Base-by-base conservation (phyloP, 1,284 basidiomycete species). In the Psilocybe mexicana region DNA sequence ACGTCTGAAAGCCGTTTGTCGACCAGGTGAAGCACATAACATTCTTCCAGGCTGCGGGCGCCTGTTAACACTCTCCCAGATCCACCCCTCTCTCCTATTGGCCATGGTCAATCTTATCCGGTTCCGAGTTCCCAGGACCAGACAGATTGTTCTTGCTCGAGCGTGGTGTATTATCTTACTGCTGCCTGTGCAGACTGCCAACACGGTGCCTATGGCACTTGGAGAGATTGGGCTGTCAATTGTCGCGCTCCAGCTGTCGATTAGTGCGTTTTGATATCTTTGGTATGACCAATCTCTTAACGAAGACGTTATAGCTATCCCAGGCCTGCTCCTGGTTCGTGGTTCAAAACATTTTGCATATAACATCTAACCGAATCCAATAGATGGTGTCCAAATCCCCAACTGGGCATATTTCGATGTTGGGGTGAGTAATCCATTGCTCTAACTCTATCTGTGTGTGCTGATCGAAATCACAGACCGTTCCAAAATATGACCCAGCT, bases 161-260 rank as follows among this genome's bases (percentile, higher is more conserved):
- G 55, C 24, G 61, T 60, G 12, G 50, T 68, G 23, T 70, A 70
- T 43, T 61, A 65, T n/a, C 59, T 67, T 6, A 58, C 63, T 14
- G 64, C 68, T 43, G 65, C 63, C 3, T 70, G 68, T 58, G 56
- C 64, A 11, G 56, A 56, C 33, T 70, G 68, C 49, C 67, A 68
- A 47, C 50, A 52, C 26, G 61, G 42, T 3, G 5, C 2, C 2
- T 59, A 52, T 28, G 24, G 33, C 47, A 64, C 61, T 47, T 64
- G 61, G 63, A 42, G 10, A 18, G 38, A 30, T 14, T 64, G 60
- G 60, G 49, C 58, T n/a, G 45, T 36, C 5, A 33, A 12, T n/a
- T 62, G 61, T 28, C 35, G 2, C 6, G 30, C 18, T 23, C 8
- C 25, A 10, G 30, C 38, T 28, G 40, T 45, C 25, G 28, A 26